Percentiles rank a stretch among this genome's conserved stretches.
These are phyloP conservation scores for Synchytrium microbalum DNA, from an alignment of 371 early-diverging fungal species.

Conservation along the genomic window DNA sequence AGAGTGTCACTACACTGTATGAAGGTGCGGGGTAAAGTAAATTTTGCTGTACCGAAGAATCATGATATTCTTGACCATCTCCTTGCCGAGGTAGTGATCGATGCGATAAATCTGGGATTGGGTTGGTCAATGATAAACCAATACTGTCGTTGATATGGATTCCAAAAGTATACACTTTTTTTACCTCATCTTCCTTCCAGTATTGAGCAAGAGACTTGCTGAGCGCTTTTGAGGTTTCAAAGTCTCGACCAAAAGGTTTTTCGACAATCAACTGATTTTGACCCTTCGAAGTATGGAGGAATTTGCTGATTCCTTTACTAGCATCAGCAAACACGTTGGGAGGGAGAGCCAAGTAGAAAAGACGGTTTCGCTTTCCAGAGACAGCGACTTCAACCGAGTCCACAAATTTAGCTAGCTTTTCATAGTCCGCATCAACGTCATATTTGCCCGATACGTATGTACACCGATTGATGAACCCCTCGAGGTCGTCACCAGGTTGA, in stretches of 20 bases:
- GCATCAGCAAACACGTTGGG: slow-evolving; percentile 90
- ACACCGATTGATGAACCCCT: slow-evolving; percentile 66
- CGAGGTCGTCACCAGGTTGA: slow-evolving; percentile 43
- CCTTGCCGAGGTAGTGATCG: slow-evolving; percentile 98
- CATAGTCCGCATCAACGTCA: slow-evolving; percentile 68
- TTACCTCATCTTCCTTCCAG: slow-evolving; percentile 80
- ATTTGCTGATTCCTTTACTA: slow-evolving; percentile 59
- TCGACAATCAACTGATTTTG: slow-evolving; percentile 83
- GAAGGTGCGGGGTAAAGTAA: neutral
- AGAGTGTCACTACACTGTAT: neutral
- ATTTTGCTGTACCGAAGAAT: slow-evolving; percentile 51
- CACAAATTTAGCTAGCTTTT: slow-evolving; percentile 32
- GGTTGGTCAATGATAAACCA: neutral
- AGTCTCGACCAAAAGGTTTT: slow-evolving; percentile 97
- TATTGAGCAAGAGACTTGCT: slow-evolving; percentile 54
- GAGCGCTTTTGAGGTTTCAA: slow-evolving; percentile 69
- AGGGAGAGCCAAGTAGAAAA: slow-evolving; percentile 98
- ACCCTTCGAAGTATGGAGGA: slow-evolving; percentile 49
- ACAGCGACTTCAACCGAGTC: slow-evolving; percentile 45
- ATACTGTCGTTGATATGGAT: neutral
- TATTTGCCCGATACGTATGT: slow-evolving; percentile 87
- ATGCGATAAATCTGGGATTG: slow-evolving; percentile 81
- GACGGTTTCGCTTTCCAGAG: slow-evolving; percentile 35
- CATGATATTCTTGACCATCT: slow-evolving; percentile 98
- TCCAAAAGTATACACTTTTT: neutral